Conservation (phyloP, 2,329 filamentous ascomycete species). For the Aspergillus uvarum region DNA sequence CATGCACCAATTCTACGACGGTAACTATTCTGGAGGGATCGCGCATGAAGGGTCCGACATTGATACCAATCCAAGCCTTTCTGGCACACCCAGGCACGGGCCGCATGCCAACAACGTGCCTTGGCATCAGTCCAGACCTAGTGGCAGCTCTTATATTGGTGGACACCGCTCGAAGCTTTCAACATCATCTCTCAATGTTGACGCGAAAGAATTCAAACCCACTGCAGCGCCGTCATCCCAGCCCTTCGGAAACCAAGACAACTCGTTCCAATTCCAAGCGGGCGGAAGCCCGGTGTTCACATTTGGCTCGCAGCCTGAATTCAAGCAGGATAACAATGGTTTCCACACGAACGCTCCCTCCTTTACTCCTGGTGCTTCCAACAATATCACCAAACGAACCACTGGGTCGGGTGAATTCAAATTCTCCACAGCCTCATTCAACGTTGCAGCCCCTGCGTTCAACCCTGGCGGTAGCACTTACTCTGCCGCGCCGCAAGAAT, state of each 20-base stretch:
- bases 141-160: slow-evolving; percentile 36
- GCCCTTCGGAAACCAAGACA: slow-evolving; percentile 44
- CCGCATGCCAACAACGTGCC: slow-evolving; percentile 29
- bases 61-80: slow-evolving; percentile 71
- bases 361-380: slow-evolving; percentile 61
- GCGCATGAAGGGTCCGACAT: slow-evolving; percentile 62
- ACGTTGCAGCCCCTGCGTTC: slow-evolving; percentile 74
- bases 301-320: slow-evolving; percentile 30
- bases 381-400: slow-evolving; percentile 19
- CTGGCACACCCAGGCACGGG: slow-evolving; percentile 59
- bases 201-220: slow-evolving; percentile 81
- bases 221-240: slow-evolving; percentile 51
- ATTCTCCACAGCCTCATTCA: slow-evolving; percentile 69
- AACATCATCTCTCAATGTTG: slow-evolving; percentile 79
- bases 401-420: slow-evolving; percentile 51
- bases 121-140: slow-evolving; percentile 38
- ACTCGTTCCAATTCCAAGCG: slow-evolving; percentile 44
- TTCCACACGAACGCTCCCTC: slow-evolving; percentile 69
- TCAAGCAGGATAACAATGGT: slow-evolving; percentile 43
- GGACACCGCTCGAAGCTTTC: slow-evolving; percentile 69
- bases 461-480: slow-evolving; percentile 55
- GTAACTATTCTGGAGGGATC: slow-evolving; percentile 32
- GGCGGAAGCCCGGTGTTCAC: slow-evolving; percentile 29
- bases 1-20: slow-evolving; percentile 37
- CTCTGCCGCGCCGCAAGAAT: slow-evolving; percentile 23